Base-by-base conservation (phyloP, 108 stramenopile genomes). In the Heterococcus sp. region DNA sequence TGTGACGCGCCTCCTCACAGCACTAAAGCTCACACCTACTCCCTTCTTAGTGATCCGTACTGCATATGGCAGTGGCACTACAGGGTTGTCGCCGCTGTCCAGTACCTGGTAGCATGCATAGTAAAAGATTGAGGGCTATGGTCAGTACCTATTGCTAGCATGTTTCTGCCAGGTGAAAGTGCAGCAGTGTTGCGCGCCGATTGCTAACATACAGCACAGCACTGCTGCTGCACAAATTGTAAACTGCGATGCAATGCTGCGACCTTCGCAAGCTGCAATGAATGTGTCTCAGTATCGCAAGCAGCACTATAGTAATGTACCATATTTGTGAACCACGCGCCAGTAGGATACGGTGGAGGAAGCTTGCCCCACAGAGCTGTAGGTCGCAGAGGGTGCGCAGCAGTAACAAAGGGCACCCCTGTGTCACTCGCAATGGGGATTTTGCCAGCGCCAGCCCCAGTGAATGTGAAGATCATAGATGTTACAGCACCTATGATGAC, bases 261-360 rank as follows among this genome's bases (percentile, higher is more conserved):
- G n/a, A n/a, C n/a, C n/a, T n/a, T n/a, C n/a, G n/a, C n/a, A n/a
- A n/a, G n/a, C n/a, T n/a, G n/a, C n/a, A n/a, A n/a, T n/a, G n/a
- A n/a, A n/a, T n/a, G n/a, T n/a, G n/a, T n/a, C n/a, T n/a, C n/a
- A n/a, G n/a, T n/a, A n/a, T n/a, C n/a, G n/a, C n/a, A n/a, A n/a
- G n/a, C n/a, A n/a, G n/a, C n/a, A n/a, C n/a, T n/a, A n/a, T n/a
- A n/a, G n/a, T n/a, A n/a, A n/a, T n/a, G n/a, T n/a, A n/a, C n/a
- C 31, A 84, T 63, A 46, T 84, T 84, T 8, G 77, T 71, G 75
- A 75, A 84, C 84, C 84, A 84, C 8, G 84, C 84, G 2, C 84
- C 84, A 3, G 84, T 84, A 29, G 83, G 83, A 35, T 76, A 84
- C 29, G 83, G 83, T 26, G 8, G 34, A 32, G 35, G 37, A 31